A percentile compares a stretch with the other conserved stretches of the same genome.
Evolutionary conservation across 192 early-diverging fungal species (phyloP).

Genomic region (Coemansia erecta): DNA sequence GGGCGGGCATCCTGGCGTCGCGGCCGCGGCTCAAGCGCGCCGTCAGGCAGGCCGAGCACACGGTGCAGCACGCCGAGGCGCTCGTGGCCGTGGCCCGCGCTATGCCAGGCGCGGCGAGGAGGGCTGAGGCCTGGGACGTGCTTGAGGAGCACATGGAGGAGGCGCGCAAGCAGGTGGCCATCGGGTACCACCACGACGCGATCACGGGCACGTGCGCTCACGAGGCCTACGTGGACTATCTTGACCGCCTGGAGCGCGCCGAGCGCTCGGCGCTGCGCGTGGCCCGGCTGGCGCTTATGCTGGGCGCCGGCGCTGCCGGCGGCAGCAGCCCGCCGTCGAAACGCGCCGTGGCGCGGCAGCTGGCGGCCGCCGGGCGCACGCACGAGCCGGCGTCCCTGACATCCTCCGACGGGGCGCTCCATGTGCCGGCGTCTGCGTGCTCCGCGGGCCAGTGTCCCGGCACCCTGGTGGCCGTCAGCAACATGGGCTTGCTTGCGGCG

Average conservation of each 20-base stretch:
- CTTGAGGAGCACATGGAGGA: conserved; percentile 32
- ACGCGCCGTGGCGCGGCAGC: too few relatives aligned
- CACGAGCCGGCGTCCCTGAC: too few relatives aligned
- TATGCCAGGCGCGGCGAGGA: not conserved
- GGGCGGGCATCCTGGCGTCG: conserved; percentile 40
- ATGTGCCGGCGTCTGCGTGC: not conserved
- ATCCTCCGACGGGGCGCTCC: not conserved
- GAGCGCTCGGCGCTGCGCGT: conserved; percentile 16
- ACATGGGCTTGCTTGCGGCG: conserved; percentile 16
- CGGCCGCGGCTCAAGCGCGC: conserved; percentile 42
- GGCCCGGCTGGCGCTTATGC: conserved; percentile 5
- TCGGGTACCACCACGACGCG: conserved; percentile 51
- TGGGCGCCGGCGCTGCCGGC: too few relatives aligned
- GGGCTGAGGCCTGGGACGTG: not conserved
- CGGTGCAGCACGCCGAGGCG: conserved; percentile 39
- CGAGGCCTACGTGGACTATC: conserved; percentile 26
- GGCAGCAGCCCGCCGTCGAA: too few relatives aligned
- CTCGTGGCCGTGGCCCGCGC: conserved; percentile 15
- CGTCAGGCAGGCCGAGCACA: conserved; percentile 38
- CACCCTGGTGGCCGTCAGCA: conserved; percentile 22
- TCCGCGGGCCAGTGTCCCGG: not conserved
- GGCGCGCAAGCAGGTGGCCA: conserved; percentile 45
- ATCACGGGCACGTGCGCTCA: conserved; percentile 45
- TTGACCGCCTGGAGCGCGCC: conserved; percentile 19
- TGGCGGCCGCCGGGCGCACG: too few relatives aligned